Evolutionary conservation across 768 basidiomycete genomes (phyloP).

Genomic region (Cubamyces sp.): DNA sequence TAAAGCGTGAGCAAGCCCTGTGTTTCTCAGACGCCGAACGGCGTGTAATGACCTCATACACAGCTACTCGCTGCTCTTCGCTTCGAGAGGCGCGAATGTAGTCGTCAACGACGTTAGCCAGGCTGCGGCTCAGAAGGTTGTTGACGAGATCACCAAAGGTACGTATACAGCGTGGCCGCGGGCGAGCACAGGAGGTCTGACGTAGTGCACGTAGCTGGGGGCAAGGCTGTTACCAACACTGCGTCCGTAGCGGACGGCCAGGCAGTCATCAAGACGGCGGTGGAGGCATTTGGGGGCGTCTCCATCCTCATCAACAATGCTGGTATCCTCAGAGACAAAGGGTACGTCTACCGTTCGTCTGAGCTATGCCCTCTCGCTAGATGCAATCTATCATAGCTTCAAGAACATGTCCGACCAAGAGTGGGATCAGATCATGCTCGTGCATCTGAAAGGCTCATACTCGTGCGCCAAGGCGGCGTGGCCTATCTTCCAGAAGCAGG

Average conservation of each 20-base stretch:
- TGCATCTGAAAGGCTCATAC: slow-evolving; percentile 94
- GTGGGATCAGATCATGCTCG: slow-evolving; percentile 85
- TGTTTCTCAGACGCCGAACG: background rate
- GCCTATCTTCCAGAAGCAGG: slow-evolving; percentile 93
- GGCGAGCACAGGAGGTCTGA: background rate
- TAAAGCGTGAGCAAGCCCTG: slow-evolving; percentile 64
- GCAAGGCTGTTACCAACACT: slow-evolving; percentile 85
- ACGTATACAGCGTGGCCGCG: slow-evolving; percentile 26
- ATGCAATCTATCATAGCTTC: slow-evolving; percentile 55
- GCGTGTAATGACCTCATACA: slow-evolving; percentile 10
- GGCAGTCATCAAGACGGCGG: slow-evolving; percentile 82
- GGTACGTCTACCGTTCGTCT: slow-evolving; percentile 46
- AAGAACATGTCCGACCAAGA: slow-evolving; percentile 97
- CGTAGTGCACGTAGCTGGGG: slow-evolving; percentile 61
- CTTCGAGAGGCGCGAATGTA: slow-evolving; percentile 90
- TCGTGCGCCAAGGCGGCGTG: slow-evolving; percentile 93
- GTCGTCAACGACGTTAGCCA: slow-evolving; percentile 95
- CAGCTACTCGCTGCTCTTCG: slow-evolving; percentile 91
- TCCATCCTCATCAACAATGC: slow-evolving; percentile 97
- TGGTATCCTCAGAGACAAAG: slow-evolving; percentile 83
- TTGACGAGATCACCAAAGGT: slow-evolving; percentile 87
- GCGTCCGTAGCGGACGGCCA: slow-evolving; percentile 87
- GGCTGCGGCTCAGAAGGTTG: slow-evolving; percentile 88
- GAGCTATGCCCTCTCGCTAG: background rate
- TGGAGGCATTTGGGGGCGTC: slow-evolving; percentile 82